Conservation (phyloP, 768 basidiomycete species). For the Leccinum uliginosum region DNA sequence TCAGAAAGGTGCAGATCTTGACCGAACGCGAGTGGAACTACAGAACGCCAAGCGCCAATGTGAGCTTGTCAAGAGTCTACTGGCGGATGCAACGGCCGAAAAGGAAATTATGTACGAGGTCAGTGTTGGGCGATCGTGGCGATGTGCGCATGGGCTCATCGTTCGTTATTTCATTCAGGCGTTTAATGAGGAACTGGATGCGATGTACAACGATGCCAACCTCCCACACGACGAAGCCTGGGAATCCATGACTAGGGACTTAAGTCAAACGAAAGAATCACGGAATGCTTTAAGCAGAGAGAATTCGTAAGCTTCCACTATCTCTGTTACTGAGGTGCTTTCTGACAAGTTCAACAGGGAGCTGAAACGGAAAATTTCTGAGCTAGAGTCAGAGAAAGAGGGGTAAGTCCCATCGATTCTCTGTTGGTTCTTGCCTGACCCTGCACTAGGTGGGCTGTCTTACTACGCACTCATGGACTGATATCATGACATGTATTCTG, state of each 20-base stretch:
- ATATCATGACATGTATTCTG: slow-evolving; percentile 32
- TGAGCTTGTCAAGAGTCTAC: slow-evolving; percentile 72
- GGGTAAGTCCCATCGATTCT: slow-evolving; percentile 50
- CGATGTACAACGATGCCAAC: slow-evolving; percentile 82
- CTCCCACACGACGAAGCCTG: slow-evolving; percentile 83
- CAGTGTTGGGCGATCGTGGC: slow-evolving; percentile 17
- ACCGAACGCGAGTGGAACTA: slow-evolving; percentile 58
- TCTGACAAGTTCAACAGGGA: slow-evolving; percentile 38
- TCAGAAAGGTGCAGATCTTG: slow-evolving; percentile 62
- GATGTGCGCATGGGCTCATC: neutral
- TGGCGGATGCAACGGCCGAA: slow-evolving; percentile 75
- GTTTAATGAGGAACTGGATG: slow-evolving; percentile 91
- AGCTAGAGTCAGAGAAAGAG: slow-evolving; percentile 71
- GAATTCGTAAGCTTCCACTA: slow-evolving; percentile 60
- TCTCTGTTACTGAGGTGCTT: neutral
- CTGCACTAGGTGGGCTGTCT: slow-evolving; percentile 55
- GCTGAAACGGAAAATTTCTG: slow-evolving; percentile 64
- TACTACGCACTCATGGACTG: slow-evolving; percentile 48
- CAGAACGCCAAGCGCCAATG: slow-evolving; percentile 68
- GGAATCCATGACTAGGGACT: slow-evolving; percentile 68
- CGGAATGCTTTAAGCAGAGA: slow-evolving; percentile 72
- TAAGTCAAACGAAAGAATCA: slow-evolving; percentile 68
- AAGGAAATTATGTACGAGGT: slow-evolving; percentile 95
- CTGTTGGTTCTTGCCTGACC: slow-evolving; percentile 8
- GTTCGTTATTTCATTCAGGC: slow-evolving; percentile 45